These are phyloP conservation scores for Cynara cardunculus DNA, from an alignment of 129 eudicot species.

Conservation along the genomic window DNA sequence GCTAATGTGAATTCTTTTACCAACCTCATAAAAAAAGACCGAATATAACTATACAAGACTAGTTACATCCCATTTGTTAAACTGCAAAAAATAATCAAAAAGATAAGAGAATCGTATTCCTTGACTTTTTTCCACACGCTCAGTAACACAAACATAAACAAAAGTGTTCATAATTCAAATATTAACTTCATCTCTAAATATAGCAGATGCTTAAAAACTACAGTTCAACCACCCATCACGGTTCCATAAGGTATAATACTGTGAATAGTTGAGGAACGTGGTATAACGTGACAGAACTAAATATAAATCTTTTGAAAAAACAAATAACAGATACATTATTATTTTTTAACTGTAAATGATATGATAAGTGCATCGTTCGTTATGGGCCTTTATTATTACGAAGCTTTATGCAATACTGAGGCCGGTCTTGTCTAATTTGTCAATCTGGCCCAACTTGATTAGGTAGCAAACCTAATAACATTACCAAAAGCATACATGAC, in stretches of 20 bases:
- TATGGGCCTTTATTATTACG: no score
- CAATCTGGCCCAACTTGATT: not conserved
- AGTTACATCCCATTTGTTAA: not conserved
- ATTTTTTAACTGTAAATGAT: no score
- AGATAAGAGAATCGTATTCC: slow-evolving; percentile 13
- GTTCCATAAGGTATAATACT: not conserved
- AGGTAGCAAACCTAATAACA: not conserved
- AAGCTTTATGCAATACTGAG: no score
- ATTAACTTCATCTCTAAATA: not conserved
- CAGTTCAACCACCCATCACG: not conserved
- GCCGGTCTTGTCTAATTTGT: not conserved
- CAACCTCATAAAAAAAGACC: not conserved
- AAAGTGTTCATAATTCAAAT: not conserved
- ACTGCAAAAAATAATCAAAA: not conserved
- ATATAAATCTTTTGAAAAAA: no score
- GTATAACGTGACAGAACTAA: not conserved
- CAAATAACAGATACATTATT: not conserved
- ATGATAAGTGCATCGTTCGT: no score
- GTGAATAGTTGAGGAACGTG: not conserved
- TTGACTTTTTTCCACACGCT: not conserved
- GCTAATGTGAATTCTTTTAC: not conserved
- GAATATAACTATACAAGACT: not conserved
- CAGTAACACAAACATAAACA: not conserved
- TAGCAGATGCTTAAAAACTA: not conserved
- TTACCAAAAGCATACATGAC: not conserved